Base-by-base conservation (phyloP, 2,329 filamentous ascomycete genomes). In the Ophiocordyceps sinensis region DNA sequence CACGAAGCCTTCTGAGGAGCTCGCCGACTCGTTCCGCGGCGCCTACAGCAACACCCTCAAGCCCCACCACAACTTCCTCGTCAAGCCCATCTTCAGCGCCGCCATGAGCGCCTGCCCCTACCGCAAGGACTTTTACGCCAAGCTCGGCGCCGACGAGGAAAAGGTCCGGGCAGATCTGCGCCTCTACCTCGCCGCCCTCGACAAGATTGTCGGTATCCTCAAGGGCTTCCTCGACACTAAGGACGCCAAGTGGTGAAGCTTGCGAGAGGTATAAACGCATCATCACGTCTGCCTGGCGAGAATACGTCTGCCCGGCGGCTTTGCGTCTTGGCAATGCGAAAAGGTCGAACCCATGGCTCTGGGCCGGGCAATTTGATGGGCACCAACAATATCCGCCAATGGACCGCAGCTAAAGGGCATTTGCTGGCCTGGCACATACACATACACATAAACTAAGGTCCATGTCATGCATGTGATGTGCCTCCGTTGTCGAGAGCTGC, bases 71-170 rank as follows among this genome's bases (percentile, higher is more conserved):
- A 78, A 73, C 57, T 87, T 94, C 64, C 53, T 95, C 47, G 68
- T 95, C 54, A 94, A 94, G 73, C 86, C 86, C 45, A 73, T 95
- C 58, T 96, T 96, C 74, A 83, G 74, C 53, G 82, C 87, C 46
- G 89, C 89, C 60, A 94, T 98, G 87, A 76, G 77, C 52, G 88
- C 87, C 15, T 89, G 84, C 51, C 91, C 91, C 2, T 94, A 95
- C 72, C 78, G 89, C 51, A 85, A 85, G 60, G 85, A 89, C 63
- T 96, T 98, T 60, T 96, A 95, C 61, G 65, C 65, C 49, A 94
- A 95, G 75, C 71, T 98, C 36, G 87, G 84, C 31, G 67, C 69
- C 17, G 75, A 85, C 55, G 62, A 73, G 32, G 64, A 58, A 28
- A 75, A 80, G 62, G 80, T 91, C 38, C 53, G 70, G 37, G 57